These are phyloP conservation scores for Coemansia sp. DNA, from an alignment of 192 early-diverging fungal genomes.

Conservation along the genomic window DNA sequence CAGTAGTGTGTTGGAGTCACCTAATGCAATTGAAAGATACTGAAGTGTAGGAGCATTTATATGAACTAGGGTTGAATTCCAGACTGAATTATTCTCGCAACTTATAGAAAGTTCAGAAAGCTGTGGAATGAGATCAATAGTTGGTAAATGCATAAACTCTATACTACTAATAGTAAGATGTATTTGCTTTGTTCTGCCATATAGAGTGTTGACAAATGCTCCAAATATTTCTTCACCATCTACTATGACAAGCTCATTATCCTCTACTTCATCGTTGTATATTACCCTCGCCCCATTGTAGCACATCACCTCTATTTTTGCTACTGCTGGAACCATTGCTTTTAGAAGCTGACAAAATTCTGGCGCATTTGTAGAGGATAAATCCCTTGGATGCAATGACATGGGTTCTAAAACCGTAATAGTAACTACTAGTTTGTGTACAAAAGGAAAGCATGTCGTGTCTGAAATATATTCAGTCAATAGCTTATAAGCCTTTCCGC, in stretches of 20 bases:
- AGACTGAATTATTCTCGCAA: neutral
- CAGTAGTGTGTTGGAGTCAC: neutral
- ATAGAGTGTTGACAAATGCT: neutral
- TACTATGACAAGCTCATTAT: neutral
- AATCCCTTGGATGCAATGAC: neutral
- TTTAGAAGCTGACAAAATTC: neutral
- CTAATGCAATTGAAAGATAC: neutral
- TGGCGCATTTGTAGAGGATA: neutral
- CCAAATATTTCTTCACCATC: neutral
- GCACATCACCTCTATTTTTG: neutral
- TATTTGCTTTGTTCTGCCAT: neutral
- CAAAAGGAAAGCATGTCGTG: neutral
- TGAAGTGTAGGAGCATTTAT: neutral
- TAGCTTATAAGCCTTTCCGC: neutral
- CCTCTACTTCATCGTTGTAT: neutral
- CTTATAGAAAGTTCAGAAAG: neutral
- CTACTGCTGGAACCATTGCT: neutral
- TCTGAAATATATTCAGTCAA: neutral
- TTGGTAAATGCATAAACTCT: neutral
- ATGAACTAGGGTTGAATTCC: neutral
- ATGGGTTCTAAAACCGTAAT: neutral
- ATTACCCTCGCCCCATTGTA: too few species aligned
- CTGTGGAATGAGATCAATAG: neutral
- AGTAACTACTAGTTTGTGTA: neutral
- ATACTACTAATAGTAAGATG: neutral